These are phyloP conservation scores for Trichoderma gamsii DNA, from an alignment of 495 filamentous ascomycete species.

Conservation along the genomic window DNA sequence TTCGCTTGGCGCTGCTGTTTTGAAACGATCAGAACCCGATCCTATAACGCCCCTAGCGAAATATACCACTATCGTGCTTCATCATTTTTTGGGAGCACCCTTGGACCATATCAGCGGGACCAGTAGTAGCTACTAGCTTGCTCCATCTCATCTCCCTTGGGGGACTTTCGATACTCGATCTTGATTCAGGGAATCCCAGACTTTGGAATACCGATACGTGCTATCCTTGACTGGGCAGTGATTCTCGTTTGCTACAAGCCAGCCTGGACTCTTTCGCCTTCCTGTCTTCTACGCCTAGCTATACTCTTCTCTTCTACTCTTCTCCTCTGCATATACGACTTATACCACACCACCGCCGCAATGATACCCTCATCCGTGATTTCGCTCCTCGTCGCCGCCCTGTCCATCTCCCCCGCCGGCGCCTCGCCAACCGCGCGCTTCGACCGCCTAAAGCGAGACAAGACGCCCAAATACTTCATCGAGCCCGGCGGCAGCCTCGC, in stretches of 20 bases:
- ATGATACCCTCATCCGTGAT: neutral
- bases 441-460: neutral
- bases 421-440: conserved; percentile 12
- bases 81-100: no score
- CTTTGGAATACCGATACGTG: neutral
- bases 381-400: conserved; percentile 4
- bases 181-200: no score
- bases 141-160: no score
- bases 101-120: no score
- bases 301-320: neutral
- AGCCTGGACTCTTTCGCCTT: no score
- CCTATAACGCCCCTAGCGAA: neutral
- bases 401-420: neutral
- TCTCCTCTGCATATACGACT: neutral
- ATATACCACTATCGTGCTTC: neutral
- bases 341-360: neutral
- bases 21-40: neutral
- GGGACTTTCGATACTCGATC: no score
- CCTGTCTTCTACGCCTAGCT: no score
- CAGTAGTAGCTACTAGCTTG: no score
- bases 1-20: conserved; percentile 6
- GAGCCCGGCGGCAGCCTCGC: conserved; percentile 54
- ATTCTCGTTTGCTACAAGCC: neutral
- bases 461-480: conserved; percentile 40
- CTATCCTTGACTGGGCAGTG: neutral